Evolutionary conservation across 495 filamentous ascomycete genomes (phyloP).

Genomic region (Penicillium coffeae): DNA sequence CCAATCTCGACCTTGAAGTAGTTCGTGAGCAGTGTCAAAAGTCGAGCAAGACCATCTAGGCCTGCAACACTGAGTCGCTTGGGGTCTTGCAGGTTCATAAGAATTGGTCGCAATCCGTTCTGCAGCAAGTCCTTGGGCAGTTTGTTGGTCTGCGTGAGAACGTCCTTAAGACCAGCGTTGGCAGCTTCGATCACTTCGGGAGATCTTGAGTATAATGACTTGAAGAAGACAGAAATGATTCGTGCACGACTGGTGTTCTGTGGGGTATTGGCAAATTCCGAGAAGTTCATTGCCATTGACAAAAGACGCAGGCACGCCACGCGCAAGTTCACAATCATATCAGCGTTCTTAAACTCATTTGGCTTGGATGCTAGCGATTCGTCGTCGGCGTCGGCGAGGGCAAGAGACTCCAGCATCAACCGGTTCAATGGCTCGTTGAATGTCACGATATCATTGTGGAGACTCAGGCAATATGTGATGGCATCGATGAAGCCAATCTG

Average conservation of each 20-base stretch:
- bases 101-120: conserved; percentile 86
- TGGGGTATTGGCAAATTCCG: conserved; percentile 71
- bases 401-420: conserved; percentile 85
- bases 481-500: conserved; percentile 99
- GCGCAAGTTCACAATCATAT: conserved; percentile 84
- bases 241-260: conserved; percentile 72
- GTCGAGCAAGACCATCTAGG: conserved; percentile 82
- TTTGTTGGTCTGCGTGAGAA: conserved; percentile 83
- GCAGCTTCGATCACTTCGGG: conserved; percentile 91
- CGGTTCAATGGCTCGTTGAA: conserved; percentile 90
- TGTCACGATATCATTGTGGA: conserved; percentile 79
- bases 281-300: conserved; percentile 86
- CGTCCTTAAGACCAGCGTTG: conserved; percentile 78
- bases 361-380: conserved; percentile 81
- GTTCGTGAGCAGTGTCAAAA: conserved; percentile 87
- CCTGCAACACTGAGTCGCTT: conserved; percentile 85
- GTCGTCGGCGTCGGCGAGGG: conserved; percentile 88
- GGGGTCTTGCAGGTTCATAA: conserved; percentile 93
- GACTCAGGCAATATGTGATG: conserved; percentile 84
- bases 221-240: conserved; percentile 96
- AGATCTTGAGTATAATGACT: conserved; percentile 88
- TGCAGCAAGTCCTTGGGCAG: conserved; percentile 94
- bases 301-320: conserved; percentile 92
- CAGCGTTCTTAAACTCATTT: conserved; percentile 82
- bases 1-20: conserved; percentile 99